A percentile compares a stretch with the other conserved stretches of the same genome.
Conservation (phyloP, 2,329 filamentous ascomycete species). For the Beauveria australis region DNA sequence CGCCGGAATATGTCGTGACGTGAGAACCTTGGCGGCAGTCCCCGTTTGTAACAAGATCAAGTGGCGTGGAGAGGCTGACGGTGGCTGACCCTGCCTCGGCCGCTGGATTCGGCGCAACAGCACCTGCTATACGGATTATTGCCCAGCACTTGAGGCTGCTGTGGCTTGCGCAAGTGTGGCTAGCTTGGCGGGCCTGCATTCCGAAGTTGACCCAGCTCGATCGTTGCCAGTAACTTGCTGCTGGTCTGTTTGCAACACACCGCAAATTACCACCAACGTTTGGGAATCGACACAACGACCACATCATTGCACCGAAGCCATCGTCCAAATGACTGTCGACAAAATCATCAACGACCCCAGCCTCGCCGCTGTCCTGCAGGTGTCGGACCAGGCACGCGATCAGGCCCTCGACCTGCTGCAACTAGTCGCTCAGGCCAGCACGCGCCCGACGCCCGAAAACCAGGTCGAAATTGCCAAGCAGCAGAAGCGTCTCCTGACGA, state of each 20-base stretch:
- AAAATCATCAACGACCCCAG: conserved; percentile 34
- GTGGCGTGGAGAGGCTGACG: neutral
- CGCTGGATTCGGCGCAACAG: neutral
- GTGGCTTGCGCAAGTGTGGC: conserved; percentile 3
- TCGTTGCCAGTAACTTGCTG: neutral
- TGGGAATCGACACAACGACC: neutral
- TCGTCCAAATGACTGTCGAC: conserved; percentile 27
- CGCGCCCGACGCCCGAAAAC: conserved; percentile 36
- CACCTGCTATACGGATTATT: neutral
- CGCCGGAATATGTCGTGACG: conserved; percentile 5
- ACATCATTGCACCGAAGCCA: neutral
- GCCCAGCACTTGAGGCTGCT: neutral
- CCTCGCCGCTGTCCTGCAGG: conserved; percentile 60
- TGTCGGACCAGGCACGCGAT: conserved; percentile 63
- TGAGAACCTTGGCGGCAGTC: conserved; percentile 9
- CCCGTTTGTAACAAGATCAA: neutral
- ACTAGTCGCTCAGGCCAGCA: conserved; percentile 38
- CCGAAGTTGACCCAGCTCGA: conserved; percentile 1
- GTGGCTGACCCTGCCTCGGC: neutral
- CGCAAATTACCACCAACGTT: neutral
- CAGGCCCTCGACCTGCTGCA: conserved; percentile 62
- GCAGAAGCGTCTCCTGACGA: conserved; percentile 72
- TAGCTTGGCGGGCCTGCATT: neutral
- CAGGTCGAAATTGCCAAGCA: conserved; percentile 59
- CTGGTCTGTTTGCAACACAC: neutral